phyloP scores from a whole-genome alignment of 257 asterid species.

The Eucommia ulmoides region DNA sequence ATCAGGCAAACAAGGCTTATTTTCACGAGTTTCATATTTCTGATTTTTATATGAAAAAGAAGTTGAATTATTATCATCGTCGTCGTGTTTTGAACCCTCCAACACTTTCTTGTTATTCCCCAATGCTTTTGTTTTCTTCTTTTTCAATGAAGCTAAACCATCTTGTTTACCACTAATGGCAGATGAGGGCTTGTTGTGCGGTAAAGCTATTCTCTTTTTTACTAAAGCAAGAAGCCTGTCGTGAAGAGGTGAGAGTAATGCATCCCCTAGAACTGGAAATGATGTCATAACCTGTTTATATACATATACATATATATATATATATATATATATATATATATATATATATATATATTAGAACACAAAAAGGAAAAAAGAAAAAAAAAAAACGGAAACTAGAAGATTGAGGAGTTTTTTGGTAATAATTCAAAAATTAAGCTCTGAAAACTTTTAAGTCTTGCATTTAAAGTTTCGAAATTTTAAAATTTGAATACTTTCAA shows the following conservation, averaged over 20 bases:
- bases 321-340: no score
- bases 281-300: conserved; percentile 59
- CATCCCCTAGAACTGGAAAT: conserved; percentile 27
- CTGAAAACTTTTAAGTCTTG: no score
- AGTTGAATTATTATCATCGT: conserved; percentile 20
- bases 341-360: no score
- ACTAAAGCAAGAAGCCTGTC: conserved; percentile 42
- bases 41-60: conserved; percentile 16
- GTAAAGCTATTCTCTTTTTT: conserved; percentile 22
- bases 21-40: conserved; percentile 25
- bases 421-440: no score
- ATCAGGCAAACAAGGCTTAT: conserved; percentile 18
- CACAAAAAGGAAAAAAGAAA: no score
- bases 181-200: conserved; percentile 22
- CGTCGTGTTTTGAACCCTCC: conserved; percentile 16
- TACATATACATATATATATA: no score
- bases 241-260: conserved; percentile 68
- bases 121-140: conserved; percentile 29
- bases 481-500: no score
- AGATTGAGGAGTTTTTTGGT: no score
- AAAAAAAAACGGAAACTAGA: no score
- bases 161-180: conserved; percentile 18
- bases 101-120: conserved; percentile 32
- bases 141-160: conserved; percentile 19
- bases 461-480: no score